These are phyloP conservation scores for Pleurotus cornucopiae DNA, from an alignment of 768 basidiomycete species.

Conservation along the genomic window DNA sequence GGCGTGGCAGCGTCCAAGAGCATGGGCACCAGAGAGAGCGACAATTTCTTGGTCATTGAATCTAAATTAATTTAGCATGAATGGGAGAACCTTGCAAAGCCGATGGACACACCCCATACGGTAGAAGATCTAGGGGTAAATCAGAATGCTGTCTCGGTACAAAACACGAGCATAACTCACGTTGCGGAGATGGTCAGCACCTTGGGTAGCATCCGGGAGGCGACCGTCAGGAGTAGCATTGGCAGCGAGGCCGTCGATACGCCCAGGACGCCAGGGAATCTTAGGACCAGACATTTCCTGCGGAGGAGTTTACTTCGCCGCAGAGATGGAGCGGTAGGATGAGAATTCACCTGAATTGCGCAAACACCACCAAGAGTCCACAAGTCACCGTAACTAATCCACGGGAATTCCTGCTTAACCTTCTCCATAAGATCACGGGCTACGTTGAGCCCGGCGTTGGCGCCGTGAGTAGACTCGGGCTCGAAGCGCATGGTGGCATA, in stretches of 20 bases:
- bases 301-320: neutral
- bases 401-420: conserved; percentile 81
- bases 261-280: conserved; percentile 90
- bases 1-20: conserved; percentile 90
- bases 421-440: conserved; percentile 84
- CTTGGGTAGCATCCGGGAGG: conserved; percentile 84
- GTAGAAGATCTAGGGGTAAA: conserved; percentile 63
- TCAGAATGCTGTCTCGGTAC: neutral
- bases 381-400: conserved; percentile 95
- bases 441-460: conserved; percentile 78
- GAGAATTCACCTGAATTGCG: conserved; percentile 60
- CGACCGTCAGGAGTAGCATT: conserved; percentile 84
- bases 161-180: conserved; percentile 32
- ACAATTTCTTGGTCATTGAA: conserved; percentile 99
- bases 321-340: too few relatives aligned
- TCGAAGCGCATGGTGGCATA: conserved; percentile 98
- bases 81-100: neutral
- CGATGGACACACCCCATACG: conserved; percentile 65
- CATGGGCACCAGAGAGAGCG: conserved; percentile 90
- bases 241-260: conserved; percentile 78
- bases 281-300: conserved; percentile 91
- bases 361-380: conserved; percentile 96
- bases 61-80: conserved; percentile 17
- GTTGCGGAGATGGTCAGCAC: conserved; percentile 78
- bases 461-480: conserved; percentile 80